Percentiles rank a stretch among this genome's conserved stretches.
phyloP scores from a whole-genome alignment of 495 filamentous ascomycete genomes.

The Cetradonia linearis region DNA sequence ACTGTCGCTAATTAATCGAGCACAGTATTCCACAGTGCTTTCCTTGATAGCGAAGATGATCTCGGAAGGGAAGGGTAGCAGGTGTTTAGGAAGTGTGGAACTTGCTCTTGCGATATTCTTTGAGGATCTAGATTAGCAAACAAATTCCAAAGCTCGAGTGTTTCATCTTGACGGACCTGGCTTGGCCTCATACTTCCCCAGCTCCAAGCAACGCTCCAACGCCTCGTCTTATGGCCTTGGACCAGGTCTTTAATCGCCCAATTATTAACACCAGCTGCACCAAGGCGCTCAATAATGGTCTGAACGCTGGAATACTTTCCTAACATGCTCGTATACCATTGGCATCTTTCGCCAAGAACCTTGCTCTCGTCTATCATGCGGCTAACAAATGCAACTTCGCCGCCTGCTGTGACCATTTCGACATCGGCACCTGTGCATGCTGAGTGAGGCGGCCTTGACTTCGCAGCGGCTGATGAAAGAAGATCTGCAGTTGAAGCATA shows the following conservation, averaged over 20 bases:
- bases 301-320: constrained; percentile 70
- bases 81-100: constrained; percentile 44
- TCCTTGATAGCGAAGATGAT: constrained; percentile 24
- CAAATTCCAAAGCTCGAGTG: neutral
- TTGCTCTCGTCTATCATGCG: constrained; percentile 69
- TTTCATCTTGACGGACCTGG: constrained; percentile 33
- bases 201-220: constrained; percentile 88
- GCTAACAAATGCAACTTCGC: constrained; percentile 70
- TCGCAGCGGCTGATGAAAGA: constrained; percentile 49
- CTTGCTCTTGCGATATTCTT: constrained; percentile 49
- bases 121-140: neutral
- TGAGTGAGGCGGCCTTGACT: constrained; percentile 58
- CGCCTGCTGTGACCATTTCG: constrained; percentile 82
- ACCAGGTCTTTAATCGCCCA: constrained; percentile 75
- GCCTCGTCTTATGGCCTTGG: constrained; percentile 66
- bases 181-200: constrained; percentile 59
- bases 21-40: constrained; percentile 11
- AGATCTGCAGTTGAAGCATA: constrained; percentile 67
- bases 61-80: constrained; percentile 50
- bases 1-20: constrained; percentile 32
- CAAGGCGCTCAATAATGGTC: constrained; percentile 50
- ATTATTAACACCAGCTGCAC: constrained; percentile 52
- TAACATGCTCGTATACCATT: constrained; percentile 89
- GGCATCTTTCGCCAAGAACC: constrained; percentile 45
- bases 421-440: constrained; percentile 70